Evolutionary conservation across 2,329 filamentous ascomycete genomes (phyloP).

Genomic region (Colletotrichum abscissum): DNA sequence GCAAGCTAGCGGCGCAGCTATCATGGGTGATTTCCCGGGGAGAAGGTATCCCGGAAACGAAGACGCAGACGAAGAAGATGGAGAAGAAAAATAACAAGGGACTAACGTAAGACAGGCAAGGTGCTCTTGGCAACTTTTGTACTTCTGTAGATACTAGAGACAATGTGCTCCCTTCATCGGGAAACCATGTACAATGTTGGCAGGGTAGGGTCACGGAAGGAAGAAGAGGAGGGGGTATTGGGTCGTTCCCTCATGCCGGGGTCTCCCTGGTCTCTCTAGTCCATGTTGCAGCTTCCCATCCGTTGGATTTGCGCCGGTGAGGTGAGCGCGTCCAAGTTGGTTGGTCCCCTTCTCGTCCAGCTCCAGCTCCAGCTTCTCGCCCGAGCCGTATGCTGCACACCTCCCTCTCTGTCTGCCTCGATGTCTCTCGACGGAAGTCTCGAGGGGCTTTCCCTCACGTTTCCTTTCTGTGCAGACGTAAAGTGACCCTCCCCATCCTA

Average conservation of each 20-base stretch:
- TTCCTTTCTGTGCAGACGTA: not conserved
- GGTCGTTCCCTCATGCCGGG: not conserved
- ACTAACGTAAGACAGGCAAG: conserved; percentile 3
- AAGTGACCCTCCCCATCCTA: not conserved
- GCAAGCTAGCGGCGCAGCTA: conserved; percentile 23
- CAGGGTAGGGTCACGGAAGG: conserved; percentile 21
- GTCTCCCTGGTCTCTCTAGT: not conserved
- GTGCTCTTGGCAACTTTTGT: not conserved
- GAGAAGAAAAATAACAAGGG: not conserved
- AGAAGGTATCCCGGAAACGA: conserved; percentile 8
- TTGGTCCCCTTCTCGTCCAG: conserved; percentile 9
- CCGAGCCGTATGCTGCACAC: not conserved
- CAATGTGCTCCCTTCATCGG: not conserved
- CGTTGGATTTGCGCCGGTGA: conserved; percentile 23
- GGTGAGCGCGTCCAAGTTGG: conserved; percentile 15
- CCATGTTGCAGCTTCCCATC: conserved; percentile 24
- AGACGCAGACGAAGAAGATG: not conserved
- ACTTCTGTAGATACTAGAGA: not conserved
- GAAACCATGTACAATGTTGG: not conserved
- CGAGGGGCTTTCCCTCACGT: not conserved
- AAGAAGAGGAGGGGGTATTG: not conserved
- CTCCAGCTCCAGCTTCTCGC: not conserved
- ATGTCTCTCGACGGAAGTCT: too few relatives aligned
- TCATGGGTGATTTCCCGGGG: conserved; percentile 18
- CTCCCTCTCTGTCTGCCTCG: not conserved